These are phyloP conservation scores for Aspergillus diversus DNA, from an alignment of 495 filamentous ascomycete species.

Conservation along the genomic window DNA sequence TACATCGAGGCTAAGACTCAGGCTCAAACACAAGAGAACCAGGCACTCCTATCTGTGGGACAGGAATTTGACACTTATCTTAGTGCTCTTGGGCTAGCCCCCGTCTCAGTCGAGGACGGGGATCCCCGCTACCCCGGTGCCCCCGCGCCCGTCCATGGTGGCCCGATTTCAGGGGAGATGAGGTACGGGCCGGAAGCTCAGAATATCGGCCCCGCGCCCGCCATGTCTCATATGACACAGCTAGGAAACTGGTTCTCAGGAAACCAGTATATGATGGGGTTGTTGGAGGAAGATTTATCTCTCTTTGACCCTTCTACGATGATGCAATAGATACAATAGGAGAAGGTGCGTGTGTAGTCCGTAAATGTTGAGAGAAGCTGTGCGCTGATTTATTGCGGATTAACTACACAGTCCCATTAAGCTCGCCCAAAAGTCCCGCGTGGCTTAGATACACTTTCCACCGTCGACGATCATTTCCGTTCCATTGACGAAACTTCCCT, in stretches of 20 bases:
- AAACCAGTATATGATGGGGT: conserved; percentile 64
- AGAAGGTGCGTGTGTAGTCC: neutral
- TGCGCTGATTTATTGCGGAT: neutral
- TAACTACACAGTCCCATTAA: neutral
- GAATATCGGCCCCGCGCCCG: conserved; percentile 13
- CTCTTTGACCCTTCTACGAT: conserved; percentile 47
- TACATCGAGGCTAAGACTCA: conserved; percentile 63
- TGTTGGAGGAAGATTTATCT: conserved; percentile 64
- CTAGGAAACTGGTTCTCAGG: conserved; percentile 71
- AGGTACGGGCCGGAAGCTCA: conserved; percentile 16
- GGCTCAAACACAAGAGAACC: conserved; percentile 43
- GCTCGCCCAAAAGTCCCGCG: neutral
- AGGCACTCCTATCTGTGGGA: conserved; percentile 52
- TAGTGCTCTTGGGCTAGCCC: conserved; percentile 64
- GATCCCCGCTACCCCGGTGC: conserved; percentile 20
- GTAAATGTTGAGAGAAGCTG: neutral
- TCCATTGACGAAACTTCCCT: conserved; percentile 72
- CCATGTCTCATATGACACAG: conserved; percentile 46
- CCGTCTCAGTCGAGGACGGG: conserved; percentile 30
- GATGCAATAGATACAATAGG: neutral
- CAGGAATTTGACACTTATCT: conserved; percentile 69
- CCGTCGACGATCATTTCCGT: conserved; percentile 49
- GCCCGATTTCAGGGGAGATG: conserved; percentile 20
- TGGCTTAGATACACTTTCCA: conserved; percentile 38
- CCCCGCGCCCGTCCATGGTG: conserved; percentile 11